Evolutionary conservation across 2,329 filamentous ascomycete species (phyloP).

Genomic region (Botrytis cinerea): DNA sequence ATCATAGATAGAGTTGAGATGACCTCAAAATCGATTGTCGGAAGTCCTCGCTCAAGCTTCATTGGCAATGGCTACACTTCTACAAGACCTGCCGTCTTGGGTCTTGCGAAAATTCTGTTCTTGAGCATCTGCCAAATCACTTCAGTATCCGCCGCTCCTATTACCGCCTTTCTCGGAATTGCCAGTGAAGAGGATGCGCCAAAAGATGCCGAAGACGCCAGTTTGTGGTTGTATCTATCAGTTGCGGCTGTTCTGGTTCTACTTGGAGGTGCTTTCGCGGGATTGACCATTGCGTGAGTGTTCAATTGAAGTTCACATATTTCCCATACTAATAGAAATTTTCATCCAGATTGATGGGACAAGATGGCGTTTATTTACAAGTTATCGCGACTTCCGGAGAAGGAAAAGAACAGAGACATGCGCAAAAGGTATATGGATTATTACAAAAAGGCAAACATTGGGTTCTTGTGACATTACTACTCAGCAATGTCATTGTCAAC

Average conservation of each 20-base stretch:
- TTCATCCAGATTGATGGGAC: conserved; percentile 46
- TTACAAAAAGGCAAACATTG: conserved; percentile 92
- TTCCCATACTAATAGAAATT: conserved; percentile 25
- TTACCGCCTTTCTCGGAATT: conserved; percentile 45
- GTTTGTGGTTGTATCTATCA: conserved; percentile 78
- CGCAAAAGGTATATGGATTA: conserved; percentile 75
- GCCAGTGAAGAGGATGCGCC: conserved; percentile 50
- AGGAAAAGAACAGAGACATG: conserved; percentile 83
- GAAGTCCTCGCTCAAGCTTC: conserved; percentile 27
- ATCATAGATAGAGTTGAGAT: conserved; percentile 28
- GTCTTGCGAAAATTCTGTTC: conserved; percentile 54
- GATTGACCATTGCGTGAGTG: conserved; percentile 81
- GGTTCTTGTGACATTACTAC: conserved; percentile 90
- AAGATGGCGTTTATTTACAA: conserved; percentile 96
- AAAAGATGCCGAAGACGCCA: conserved; percentile 59
- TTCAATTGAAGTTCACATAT: neutral
- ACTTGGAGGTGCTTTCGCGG: conserved; percentile 89
- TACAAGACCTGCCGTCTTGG: conserved; percentile 53
- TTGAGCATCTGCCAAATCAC: conserved; percentile 49
- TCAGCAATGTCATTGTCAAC: conserved; percentile 98
- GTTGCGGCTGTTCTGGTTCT: conserved; percentile 81
- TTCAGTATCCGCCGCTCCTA: conserved; percentile 39
- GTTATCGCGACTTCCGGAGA: conserved; percentile 85
- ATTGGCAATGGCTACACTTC: conserved; percentile 44
- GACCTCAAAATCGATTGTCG: conserved; percentile 31